Percentiles rank a stretch among this genome's conserved stretches.
phyloP scores from a whole-genome alignment of 768 basidiomycete genomes.

The Udeniomyces megalosporus region DNA sequence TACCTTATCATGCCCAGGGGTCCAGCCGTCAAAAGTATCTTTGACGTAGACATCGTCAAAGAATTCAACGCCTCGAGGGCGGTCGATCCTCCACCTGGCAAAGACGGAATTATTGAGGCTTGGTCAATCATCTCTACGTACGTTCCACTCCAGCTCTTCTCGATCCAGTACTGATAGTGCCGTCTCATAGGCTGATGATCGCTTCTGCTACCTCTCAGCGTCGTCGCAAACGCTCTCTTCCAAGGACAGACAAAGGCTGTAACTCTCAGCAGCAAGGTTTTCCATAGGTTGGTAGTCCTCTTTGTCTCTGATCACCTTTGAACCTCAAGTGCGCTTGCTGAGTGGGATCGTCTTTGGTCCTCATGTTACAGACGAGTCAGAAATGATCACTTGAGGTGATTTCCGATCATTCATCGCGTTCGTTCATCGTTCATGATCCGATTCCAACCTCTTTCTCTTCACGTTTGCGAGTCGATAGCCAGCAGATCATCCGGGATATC shows the following conservation, averaged over 20 bases:
- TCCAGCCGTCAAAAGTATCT: background rate
- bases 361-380: no score
- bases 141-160: background rate
- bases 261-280: background rate
- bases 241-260: background rate
- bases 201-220: background rate
- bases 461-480: no score
- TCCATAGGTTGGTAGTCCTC: background rate
- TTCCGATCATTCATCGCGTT: no score
- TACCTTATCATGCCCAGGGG: constrained; percentile 1
- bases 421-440: no score
- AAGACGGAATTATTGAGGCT: constrained; percentile 5
- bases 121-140: constrained; percentile 5
- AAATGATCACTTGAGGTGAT: no score
- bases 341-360: no score
- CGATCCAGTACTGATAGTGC: no score
- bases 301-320: background rate
- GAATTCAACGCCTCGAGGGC: background rate
- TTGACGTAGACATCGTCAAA: background rate
- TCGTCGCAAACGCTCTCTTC: constrained; percentile 10
- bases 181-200: background rate
- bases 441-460: no score
- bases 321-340: no score
- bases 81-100: background rate
- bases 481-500: background rate